Evolutionary conservation across 2,329 filamentous ascomycete species (phyloP).

Genomic region (Ceratocystis diversiconidia): DNA sequence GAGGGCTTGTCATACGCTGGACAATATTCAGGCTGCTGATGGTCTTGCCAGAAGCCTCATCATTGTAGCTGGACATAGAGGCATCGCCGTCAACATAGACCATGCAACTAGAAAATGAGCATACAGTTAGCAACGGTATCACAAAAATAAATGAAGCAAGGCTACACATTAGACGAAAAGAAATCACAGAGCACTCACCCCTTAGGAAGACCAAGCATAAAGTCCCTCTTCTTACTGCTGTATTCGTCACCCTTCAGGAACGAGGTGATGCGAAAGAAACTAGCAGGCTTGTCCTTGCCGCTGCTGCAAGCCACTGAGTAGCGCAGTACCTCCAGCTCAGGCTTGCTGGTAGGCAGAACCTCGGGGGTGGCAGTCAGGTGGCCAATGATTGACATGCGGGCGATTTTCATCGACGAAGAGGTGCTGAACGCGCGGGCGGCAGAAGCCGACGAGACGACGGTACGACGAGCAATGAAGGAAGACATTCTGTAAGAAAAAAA

Average conservation of each 20-base stretch:
- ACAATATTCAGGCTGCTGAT: slow-evolving; percentile 52
- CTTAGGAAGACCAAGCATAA: slow-evolving; percentile 60
- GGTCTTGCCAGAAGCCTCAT: slow-evolving; percentile 51
- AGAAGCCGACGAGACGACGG: slow-evolving; percentile 32
- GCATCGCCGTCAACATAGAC: slow-evolving; percentile 78
- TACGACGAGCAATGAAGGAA: slow-evolving; percentile 39
- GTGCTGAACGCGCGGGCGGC: slow-evolving; percentile 60
- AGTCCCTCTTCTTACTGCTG: slow-evolving; percentile 56
- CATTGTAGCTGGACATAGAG: slow-evolving; percentile 50
- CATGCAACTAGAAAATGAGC: slow-evolving; percentile 43
- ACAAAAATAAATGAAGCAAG: not conserved
- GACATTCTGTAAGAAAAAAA: slow-evolving; percentile 27
- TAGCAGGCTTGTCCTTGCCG: slow-evolving; percentile 58
- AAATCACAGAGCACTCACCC: slow-evolving; percentile 47
- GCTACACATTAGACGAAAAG: not conserved
- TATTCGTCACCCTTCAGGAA: slow-evolving; percentile 49
- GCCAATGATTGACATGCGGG: slow-evolving; percentile 76
- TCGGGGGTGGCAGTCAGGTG: slow-evolving; percentile 72
- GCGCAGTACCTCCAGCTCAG: slow-evolving; percentile 53
- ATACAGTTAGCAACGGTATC: slow-evolving; percentile 6
- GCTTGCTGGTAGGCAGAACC: slow-evolving; percentile 52
- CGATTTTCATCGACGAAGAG: slow-evolving; percentile 48
- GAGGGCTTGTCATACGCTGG: slow-evolving; percentile 51
- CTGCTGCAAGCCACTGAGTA: slow-evolving; percentile 60
- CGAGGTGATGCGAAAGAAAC: slow-evolving; percentile 69